Base-by-base conservation (phyloP, 1,284 basidiomycete genomes). In the Volvariella volvacea region DNA sequence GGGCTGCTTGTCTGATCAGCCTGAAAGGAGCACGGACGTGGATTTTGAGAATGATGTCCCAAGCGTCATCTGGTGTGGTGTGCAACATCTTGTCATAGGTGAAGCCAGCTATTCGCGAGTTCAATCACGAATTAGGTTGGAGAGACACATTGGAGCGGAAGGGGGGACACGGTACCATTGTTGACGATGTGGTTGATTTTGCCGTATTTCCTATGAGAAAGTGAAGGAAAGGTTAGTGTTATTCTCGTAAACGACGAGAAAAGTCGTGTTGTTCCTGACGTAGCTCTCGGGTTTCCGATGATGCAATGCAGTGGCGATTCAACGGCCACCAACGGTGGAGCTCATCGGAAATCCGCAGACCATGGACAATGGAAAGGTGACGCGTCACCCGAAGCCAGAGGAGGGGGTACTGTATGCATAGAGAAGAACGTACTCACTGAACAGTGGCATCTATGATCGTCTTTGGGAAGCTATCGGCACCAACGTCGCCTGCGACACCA, bases 81-180 rank as follows among this genome's bases (percentile, higher is more conserved):
- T 92, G 89, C 34, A 89, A 67, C 90, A 92, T 92, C 64, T 80
- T 82, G 73, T 92, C 89, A 55, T 77, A 88, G 1, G 90, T 92
- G 69, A 92, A 92, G 36, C 89, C 89, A 45, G 88, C 82, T 82
- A 48, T 36, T 7, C 8, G 34, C 8, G 7, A 36, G 43, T 22
- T 12, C 21, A 28, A 45, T n/a, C 17, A 39, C 28, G 45, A 39
- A 9, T 44, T 19, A 41, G 20, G 28, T 25, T 14, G 19, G 31
- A 10, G 19, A 37, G 16, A 20, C 25, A n/a, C 16, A n/a, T 14
- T 40, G 34, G n/a, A 38, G 32, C 19, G 40, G 39, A 39, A 31
- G 15, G 20, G 16, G 30, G n/a, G 42, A 33, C n/a, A 4, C 57
- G 64, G n/a, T 25, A 78, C 78, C 84, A 52, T 92, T 92, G 68